phyloP scores from a whole-genome alignment of 805 yeast genomes.

The Jamesozyma rosinii region DNA sequence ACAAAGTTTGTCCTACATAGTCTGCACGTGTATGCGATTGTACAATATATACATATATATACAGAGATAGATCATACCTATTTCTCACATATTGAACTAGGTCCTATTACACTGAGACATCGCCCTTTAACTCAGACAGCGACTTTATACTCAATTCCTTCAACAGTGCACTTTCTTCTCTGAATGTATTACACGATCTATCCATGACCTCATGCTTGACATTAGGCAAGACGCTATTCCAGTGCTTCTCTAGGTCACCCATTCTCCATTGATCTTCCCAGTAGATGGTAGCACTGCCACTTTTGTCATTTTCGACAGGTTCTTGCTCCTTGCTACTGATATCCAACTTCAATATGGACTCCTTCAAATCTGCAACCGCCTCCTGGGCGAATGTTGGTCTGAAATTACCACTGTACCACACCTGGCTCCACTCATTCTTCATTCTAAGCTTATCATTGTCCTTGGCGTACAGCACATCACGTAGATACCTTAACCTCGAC shows the following conservation, averaged over 20 bases:
- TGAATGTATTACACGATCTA: slow-evolving; percentile 42
- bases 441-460: slow-evolving; percentile 62
- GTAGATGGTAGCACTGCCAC: slow-evolving; percentile 38
- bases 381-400: slow-evolving; percentile 88
- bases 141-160: slow-evolving; percentile 42
- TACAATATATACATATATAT: not conserved
- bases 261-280: slow-evolving; percentile 89
- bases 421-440: slow-evolving; percentile 65
- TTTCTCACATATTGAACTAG: not conserved
- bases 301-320: slow-evolving; percentile 27
- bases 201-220: slow-evolving; percentile 56
- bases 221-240: slow-evolving; percentile 44
- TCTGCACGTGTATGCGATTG: not conserved
- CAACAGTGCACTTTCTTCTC: slow-evolving; percentile 58
- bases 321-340: not conserved
- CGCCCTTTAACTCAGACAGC: not conserved
- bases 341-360: slow-evolving; percentile 19
- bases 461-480: slow-evolving; percentile 53
- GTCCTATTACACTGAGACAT: not conserved
- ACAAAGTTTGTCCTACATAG: not conserved
- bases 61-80: too few species aligned
- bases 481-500: slow-evolving; percentile 59
- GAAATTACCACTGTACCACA: slow-evolving; percentile 81
- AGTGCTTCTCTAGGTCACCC: slow-evolving; percentile 60
- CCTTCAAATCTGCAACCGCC: slow-evolving; percentile 70